Base-by-base conservation (phyloP, 768 basidiomycete genomes). In the Russula emetica region DNA sequence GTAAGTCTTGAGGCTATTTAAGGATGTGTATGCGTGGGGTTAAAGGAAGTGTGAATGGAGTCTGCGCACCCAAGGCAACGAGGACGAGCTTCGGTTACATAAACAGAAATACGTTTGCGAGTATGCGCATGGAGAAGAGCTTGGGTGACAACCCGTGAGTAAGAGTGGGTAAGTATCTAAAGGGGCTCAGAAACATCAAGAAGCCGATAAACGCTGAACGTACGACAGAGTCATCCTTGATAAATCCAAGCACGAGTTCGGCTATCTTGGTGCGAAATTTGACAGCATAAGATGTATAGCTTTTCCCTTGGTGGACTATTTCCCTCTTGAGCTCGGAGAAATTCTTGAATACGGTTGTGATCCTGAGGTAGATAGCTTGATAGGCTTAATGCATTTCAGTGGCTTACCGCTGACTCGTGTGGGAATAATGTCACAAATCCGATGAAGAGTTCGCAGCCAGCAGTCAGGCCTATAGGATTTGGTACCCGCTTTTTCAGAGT, bases 81-180 rank as follows among this genome's bases (percentile, higher is more conserved):
- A 74, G 96, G 94, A 67, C 92, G 84, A 38, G 92, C 92, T 85
- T 98, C 93, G 69, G 96, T 98, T 63, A 99, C 96, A 74, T 94
- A 98, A 44, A 99, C 96, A 71, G 92, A 93, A 75, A 98, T 92
- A 61, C 95, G 84, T 78, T 98, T 98, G 73, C 83, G 85, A 71
- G 87, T 81, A 74, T 96, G 93, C 20, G 97, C 95, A 62, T 88
- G 84, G 52, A 98, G 81, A 58, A 99, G 82, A 40, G 95, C 90
- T 75, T 93, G 87, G 78, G 95, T 88, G 60, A 99, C 96, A 51
- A 98, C 94, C 70, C 97, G 83, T 28, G 94, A 98, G 78, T 95
- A 95, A 38, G 93, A 94, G 76, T 99, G 97, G 2, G 94, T 98
- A 62, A 99, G 83, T 72, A 99, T 94, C 92, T 98, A 73, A 63